Evolutionary conservation across 306 rosid species (phyloP).

Genomic region (Betula pendula): DNA sequence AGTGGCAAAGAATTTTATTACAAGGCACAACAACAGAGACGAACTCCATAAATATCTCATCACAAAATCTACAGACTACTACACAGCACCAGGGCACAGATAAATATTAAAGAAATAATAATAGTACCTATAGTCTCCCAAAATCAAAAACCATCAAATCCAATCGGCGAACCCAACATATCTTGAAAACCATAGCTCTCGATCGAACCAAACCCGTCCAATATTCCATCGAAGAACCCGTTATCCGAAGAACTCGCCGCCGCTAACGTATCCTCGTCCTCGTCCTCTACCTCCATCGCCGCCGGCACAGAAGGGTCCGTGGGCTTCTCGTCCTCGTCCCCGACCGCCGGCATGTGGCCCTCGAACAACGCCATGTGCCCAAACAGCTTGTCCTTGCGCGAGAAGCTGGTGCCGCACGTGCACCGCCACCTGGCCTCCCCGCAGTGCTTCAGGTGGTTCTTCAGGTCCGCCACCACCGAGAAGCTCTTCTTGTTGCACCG

Average conservation of each 20-base stretch:
- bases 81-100: neutral
- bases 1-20: neutral
- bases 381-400: slow-evolving; percentile 77
- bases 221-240: slow-evolving; percentile 42
- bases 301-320: slow-evolving; percentile 7
- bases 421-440: slow-evolving; percentile 72
- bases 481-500: slow-evolving; percentile 76
- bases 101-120: too few species aligned
- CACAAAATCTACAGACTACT: too few species aligned
- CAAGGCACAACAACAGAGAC: neutral
- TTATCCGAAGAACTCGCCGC: slow-evolving; percentile 23
- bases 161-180: slow-evolving; percentile 28
- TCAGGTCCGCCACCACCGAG: slow-evolving; percentile 77
- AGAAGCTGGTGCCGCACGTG: slow-evolving; percentile 83
- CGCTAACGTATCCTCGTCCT: neutral
- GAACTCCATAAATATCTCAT: neutral
- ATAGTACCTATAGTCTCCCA: neutral
- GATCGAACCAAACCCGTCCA: slow-evolving; percentile 49
- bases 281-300: slow-evolving; percentile 27
- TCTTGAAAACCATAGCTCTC: slow-evolving; percentile 38
- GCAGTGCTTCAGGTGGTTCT: slow-evolving; percentile 72
- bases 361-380: slow-evolving; percentile 78
- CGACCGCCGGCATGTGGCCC: slow-evolving; percentile 83
- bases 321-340: slow-evolving; percentile 37
- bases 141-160: slow-evolving; percentile 9